Conservation (phyloP, 2,329 filamentous ascomycete species). For the Fusarium nematophilum region DNA sequence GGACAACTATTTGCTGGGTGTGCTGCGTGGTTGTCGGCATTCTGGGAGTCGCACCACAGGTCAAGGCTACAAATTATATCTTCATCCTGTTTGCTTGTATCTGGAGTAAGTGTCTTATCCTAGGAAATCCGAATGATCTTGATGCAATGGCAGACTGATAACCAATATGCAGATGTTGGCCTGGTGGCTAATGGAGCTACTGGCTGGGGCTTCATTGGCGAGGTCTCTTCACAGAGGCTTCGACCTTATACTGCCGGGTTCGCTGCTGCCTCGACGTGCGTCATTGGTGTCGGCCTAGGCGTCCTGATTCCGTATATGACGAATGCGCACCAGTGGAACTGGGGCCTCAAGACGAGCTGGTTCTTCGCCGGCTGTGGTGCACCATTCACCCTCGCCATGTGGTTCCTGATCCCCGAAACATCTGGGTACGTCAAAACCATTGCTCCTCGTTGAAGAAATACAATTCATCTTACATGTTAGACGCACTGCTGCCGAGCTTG, state of each 20-base stretch:
- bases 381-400: conserved; percentile 39
- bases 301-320: conserved; percentile 48
- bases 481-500: conserved; percentile 8
- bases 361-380: conserved; percentile 43
- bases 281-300: conserved; percentile 39
- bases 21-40: no score
- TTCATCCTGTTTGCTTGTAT: neutral
- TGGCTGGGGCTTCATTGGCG: conserved; percentile 48
- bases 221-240: conserved; percentile 51
- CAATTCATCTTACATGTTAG: neutral
- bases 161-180: no score
- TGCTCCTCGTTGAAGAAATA: no score
- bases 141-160: no score
- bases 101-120: neutral
- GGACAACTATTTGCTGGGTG: no score
- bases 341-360: conserved; percentile 47
- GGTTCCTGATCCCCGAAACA: conserved; percentile 45
- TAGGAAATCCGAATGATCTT: no score
- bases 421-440: conserved; percentile 30
- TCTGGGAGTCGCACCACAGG: neutral
- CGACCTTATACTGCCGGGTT: conserved; percentile 48
- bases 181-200: no score
- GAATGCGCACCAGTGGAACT: conserved; percentile 45
- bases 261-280: conserved; percentile 42
- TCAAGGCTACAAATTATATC: neutral